phyloP scores from a whole-genome alignment of 208 protist species.

The Vickermania ingenoplastis region DNA sequence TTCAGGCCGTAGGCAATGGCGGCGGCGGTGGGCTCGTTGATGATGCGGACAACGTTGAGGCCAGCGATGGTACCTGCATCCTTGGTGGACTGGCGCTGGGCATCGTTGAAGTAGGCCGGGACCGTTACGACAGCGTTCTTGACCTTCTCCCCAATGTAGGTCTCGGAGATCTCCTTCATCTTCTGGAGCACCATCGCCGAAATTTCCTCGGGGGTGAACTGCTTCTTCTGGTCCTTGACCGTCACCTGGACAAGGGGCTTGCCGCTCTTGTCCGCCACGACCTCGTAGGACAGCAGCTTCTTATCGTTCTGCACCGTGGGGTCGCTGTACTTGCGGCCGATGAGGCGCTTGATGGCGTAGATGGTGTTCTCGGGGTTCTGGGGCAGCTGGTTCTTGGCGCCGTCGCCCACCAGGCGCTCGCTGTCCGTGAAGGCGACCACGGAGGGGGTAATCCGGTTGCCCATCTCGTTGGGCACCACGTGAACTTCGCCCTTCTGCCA shows the following conservation, averaged over 20 bases:
- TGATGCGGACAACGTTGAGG: slow-evolving; percentile 93
- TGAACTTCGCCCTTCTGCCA: slow-evolving; percentile 93
- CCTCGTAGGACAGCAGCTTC: slow-evolving; percentile 93
- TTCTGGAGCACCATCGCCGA: slow-evolving; percentile 94
- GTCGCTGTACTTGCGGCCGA: slow-evolving; percentile 89
- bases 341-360: slow-evolving; percentile 92
- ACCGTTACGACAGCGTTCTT: slow-evolving; percentile 95
- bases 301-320: slow-evolving; percentile 89
- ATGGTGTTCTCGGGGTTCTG: slow-evolving; percentile 91
- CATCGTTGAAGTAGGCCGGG: slow-evolving; percentile 97
- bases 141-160: slow-evolving; percentile 90
- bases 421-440: slow-evolving; percentile 96
- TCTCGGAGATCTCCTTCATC: slow-evolving; percentile 97
- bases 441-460: slow-evolving; percentile 97
- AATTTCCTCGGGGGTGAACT: slow-evolving; percentile 94
- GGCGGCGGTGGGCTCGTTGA: slow-evolving; percentile 97
- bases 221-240: slow-evolving; percentile 74
- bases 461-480: slow-evolving; percentile 98
- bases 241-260: slow-evolving; percentile 86
- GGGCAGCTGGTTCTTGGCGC: slow-evolving; percentile 89
- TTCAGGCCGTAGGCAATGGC: slow-evolving; percentile 97
- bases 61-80: slow-evolving; percentile 96
- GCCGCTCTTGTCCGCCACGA: slow-evolving; percentile 68
- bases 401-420: slow-evolving; percentile 91
- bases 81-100: slow-evolving; percentile 97